Base-by-base conservation (phyloP, 2,329 filamentous ascomycete species). In the Colletotrichum tofieldiae region DNA sequence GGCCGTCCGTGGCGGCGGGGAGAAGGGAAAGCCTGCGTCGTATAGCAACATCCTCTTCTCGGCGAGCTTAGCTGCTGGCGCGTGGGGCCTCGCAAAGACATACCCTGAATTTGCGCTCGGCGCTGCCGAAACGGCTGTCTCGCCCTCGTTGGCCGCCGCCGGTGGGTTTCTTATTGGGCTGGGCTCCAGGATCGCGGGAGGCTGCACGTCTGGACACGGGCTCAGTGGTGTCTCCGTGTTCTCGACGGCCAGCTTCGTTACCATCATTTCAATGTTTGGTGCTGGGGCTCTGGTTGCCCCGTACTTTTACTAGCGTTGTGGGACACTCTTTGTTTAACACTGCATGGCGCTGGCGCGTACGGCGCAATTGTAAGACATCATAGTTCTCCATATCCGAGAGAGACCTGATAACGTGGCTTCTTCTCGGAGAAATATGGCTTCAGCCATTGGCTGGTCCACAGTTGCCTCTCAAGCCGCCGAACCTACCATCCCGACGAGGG, bases 191-290 rank as follows among this genome's bases (percentile, higher is more conserved):
- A 77, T 93, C 66, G 91, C 89, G 0, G 91, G 90, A 1, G 92
- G 92, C 0, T 93, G 92, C 74, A 92, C 91, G 0, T 91, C 89
- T 6, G 91, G 92, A 0, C 92, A 93, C 78, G 92, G 92, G 0
- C 90, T 93, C 74, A 92, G 89, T 71, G 92, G 92, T 0, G 86
- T 93, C 77, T 88, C 89, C n/a, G 82, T 91, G 72, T 82, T 93
- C 62, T 90, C 88, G 0, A 81, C 88, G 5, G 88, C 90, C 12
- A 93, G 91, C 76, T 84, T 92, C 67, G 79, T 93, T 16, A 91
- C 89, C 0, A 89, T 92, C 32, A 86, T 80, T 3, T 82, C 86
- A 6, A 87, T 90, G 75, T 92, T 93, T 82, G 85, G 78, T 0
- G 85, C 85, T 0, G 91, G 89, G 4, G 43, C 62, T 77, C 59